These are phyloP conservation scores for Schwanniomyces occidentalis DNA, from an alignment of 805 yeast species.

Conservation along the genomic window DNA sequence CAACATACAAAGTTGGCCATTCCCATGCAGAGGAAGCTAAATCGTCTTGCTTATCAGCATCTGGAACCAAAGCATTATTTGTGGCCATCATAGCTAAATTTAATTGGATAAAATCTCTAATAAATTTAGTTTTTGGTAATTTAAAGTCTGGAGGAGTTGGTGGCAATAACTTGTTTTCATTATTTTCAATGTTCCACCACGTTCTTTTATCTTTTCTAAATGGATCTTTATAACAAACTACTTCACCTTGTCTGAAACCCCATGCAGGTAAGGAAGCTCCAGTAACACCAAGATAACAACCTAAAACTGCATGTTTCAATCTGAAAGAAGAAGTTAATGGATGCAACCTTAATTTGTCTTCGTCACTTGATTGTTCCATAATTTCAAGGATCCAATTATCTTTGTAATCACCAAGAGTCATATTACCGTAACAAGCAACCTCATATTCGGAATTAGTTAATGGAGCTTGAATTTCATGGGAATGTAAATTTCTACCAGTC, in stretches of 20 bases:
- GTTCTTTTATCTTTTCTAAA: conserved; percentile 77
- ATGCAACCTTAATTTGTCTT: conserved; percentile 58
- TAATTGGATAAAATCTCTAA: conserved; percentile 67
- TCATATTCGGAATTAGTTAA: conserved; percentile 55
- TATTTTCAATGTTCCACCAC: conserved; percentile 85
- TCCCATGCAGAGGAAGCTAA: conserved; percentile 80
- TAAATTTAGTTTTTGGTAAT: conserved; percentile 72
- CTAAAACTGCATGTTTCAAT: conserved; percentile 62
- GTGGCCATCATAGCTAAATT: conserved; percentile 84
- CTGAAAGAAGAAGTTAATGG: conserved; percentile 85
- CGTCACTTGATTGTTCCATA: conserved; percentile 56
- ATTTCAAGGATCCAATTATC: conserved; percentile 80
- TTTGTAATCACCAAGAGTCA: conserved; percentile 62
- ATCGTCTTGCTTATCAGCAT: conserved; percentile 66
- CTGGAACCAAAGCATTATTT: conserved; percentile 80
- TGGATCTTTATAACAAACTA: conserved; percentile 70
- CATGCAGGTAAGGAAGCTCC: conserved; percentile 85
- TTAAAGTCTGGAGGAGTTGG: conserved; percentile 59
- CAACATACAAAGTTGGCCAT: conserved; percentile 72
- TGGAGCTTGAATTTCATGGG: conserved; percentile 68
- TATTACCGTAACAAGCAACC: conserved; percentile 73
- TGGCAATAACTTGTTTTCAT: conserved; percentile 59
- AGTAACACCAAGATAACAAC: conserved; percentile 84
- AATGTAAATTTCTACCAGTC: conserved; percentile 68
- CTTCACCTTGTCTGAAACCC: conserved; percentile 99